A percentile compares a stretch with the other conserved stretches of the same genome.
Evolutionary conservation across 805 yeast species (phyloP).

Genomic region (Metschnikowia reukaufii): DNA sequence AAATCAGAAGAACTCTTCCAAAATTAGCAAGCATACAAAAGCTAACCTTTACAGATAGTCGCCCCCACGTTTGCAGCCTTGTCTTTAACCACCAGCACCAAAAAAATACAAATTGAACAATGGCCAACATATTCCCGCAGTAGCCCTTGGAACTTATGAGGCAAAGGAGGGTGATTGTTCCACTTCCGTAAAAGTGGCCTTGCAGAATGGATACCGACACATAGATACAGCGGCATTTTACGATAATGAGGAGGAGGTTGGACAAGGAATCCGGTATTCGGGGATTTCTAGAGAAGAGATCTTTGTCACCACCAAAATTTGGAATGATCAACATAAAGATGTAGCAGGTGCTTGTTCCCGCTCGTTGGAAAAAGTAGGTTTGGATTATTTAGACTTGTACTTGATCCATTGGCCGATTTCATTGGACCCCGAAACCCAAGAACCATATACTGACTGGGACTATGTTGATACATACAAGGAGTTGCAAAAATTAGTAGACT

Average conservation of each 20-base stretch:
- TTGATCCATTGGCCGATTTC: slow-evolving; percentile 22
- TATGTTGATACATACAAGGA: slow-evolving; percentile 34
- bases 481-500: slow-evolving; percentile 29
- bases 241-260: slow-evolving; percentile 66
- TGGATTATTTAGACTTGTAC: slow-evolving; percentile 20
- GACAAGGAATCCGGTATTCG: slow-evolving; percentile 49
- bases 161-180: slow-evolving; percentile 56
- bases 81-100: slow-evolving; percentile 16
- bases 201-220: slow-evolving; percentile 68
- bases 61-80: slow-evolving; percentile 5
- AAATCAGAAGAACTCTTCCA: no score
- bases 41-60: no score
- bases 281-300: slow-evolving; percentile 17
- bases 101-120: slow-evolving; percentile 50
- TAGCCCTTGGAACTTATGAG: slow-evolving; percentile 77
- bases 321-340: slow-evolving; percentile 16
- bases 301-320: slow-evolving; percentile 20
- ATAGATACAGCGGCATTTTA: slow-evolving; percentile 76
- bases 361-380: slow-evolving; percentile 16
- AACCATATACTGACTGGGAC: slow-evolving; percentile 15
- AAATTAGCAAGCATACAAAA: no score
- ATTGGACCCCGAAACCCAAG: slow-evolving; percentile 9
- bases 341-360: slow-evolving; percentile 13
- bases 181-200: slow-evolving; percentile 58
- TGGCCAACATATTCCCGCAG: slow-evolving; percentile 61